Evolutionary conservation across 306 rosid species (phyloP), one percentile per base, ranked within the genome.

Genomic region (Hylodesmum podocarpum): DNA sequence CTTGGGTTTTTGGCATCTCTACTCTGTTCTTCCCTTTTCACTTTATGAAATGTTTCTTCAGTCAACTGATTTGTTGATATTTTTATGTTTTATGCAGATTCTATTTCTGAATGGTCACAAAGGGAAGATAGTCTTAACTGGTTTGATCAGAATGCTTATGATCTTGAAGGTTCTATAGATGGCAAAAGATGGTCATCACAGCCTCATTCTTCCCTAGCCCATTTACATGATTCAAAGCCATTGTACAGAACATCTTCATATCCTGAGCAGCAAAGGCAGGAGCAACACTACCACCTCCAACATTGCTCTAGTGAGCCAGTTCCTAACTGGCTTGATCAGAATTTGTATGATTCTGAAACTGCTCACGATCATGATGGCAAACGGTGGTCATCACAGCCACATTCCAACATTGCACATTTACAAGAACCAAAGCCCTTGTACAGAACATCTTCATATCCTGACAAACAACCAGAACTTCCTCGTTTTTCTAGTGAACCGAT

Each of bases 211-310:
- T 81, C 66, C 68, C 80, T 84, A 1, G 19, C 78, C 68, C 79
- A 64, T 34, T 25, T 78, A 36, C 72, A 80, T 19, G 91, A 86
- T 44, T 80, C 89, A 1, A 86, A 86, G 46, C 68, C 89, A 78
- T 74, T 94, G 89, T 91, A 87, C 79, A 87, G 97, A 88, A 83
- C 97, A 18, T 90, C 96, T 51, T 91, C 98, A 39, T 90, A 90
- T 85, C 94, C 98, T 57, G 98, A 94, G 50, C 98, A 86, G 80
- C 95, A 82, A 76, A 88, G 87, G 74, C 91, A 75, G 63, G 93
- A 78, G 51, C 96, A 84, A 29, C 86, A 69, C 57, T 83, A 82
- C 44, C 76, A 70, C 31, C 89, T 80, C 63, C 97, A 89, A 63
- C 88, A 87, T 61, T 81, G 83, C 79, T 81, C 91, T 29, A 90